Evolutionary conservation across 164 flowering plant species (phyloP).

Genomic region (Vitis vinifera): ASM3070453v1 NC_081819.1:19734501-19735000

Average conservation of each 20-base stretch:
- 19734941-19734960: conserved; percentile 79
- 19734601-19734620: conserved; percentile 94
- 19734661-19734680: conserved; percentile 81
- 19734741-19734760: conserved; percentile 86
- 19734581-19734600: conserved; percentile 99
- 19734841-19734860: conserved; percentile 97
- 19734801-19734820: conserved; percentile 98
- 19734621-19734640: conserved; percentile 91
- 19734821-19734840: conserved; percentile 92
- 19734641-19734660: conserved; percentile 98
- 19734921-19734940: conserved; percentile 67
- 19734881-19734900: conserved; percentile 95
- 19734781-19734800: conserved; percentile 96
- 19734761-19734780: conserved; percentile 94
- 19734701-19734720: conserved; percentile 99
- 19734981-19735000: conserved; percentile 95
- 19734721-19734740: conserved; percentile 95
- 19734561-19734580: conserved; percentile 95
- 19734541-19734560: not conserved
- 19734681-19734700: conserved; percentile 95
- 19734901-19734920: conserved; percentile 82
- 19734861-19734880: conserved; percentile 95
- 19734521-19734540: not conserved
- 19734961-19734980: conserved; percentile 92
- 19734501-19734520: not conserved